Evolutionary conservation across 2,329 filamentous ascomycete genomes (phyloP).

Genomic region (Beauveria sp.): DNA sequence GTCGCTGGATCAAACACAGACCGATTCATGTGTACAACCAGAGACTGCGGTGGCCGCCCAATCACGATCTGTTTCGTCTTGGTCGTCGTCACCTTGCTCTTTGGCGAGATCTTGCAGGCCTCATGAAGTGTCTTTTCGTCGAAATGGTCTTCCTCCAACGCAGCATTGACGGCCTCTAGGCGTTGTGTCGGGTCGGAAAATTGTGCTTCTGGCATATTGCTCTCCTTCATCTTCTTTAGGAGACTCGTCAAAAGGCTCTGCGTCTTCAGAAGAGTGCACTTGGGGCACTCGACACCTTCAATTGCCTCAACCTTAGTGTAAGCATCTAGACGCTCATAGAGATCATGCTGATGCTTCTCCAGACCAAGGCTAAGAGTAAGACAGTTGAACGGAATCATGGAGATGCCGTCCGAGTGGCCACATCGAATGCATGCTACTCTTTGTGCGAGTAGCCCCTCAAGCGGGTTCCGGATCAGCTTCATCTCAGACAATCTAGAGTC

Average conservation of each 20-base stretch:
- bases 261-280: constrained; percentile 69
- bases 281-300: constrained; percentile 81
- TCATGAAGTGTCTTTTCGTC: constrained; percentile 57
- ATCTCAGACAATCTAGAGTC: constrained; percentile 29
- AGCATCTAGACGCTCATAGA: constrained; percentile 73
- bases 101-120: constrained; percentile 58
- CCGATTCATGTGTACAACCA: constrained; percentile 84
- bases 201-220: constrained; percentile 35
- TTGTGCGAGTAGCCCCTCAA: constrained; percentile 83
- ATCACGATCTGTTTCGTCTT: constrained; percentile 89
- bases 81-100: constrained; percentile 64
- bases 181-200: constrained; percentile 46
- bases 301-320: constrained; percentile 82
- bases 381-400: constrained; percentile 89
- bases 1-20: constrained; percentile 84
- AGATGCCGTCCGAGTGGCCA: constrained; percentile 79
- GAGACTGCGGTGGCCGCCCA: constrained; percentile 68
- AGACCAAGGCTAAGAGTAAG: constrained; percentile 75
- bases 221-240: constrained; percentile 30
- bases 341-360: constrained; percentile 53
- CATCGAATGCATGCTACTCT: constrained; percentile 81
- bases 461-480: constrained; percentile 56
- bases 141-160: constrained; percentile 73
- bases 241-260: constrained; percentile 41
- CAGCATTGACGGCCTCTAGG: constrained; percentile 58